Base-by-base conservation (phyloP, 495 filamentous ascomycete species). In the Penicillium salamii region DNA sequence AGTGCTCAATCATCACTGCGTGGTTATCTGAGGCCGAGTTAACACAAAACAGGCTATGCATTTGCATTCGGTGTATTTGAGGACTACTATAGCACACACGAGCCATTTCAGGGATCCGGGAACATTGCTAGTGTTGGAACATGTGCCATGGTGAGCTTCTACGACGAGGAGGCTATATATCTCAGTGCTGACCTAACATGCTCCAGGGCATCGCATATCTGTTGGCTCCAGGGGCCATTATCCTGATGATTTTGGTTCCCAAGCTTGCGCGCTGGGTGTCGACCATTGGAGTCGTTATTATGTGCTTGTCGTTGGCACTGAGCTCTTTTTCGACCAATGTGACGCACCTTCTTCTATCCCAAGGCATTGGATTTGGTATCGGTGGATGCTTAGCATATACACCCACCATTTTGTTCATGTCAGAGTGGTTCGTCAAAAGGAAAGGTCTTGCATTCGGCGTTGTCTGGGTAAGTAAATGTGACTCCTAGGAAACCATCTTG, bases 21-120 rank as follows among this genome's bases (percentile, higher is more conserved):
- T 28, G 5, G n/a, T 23, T 40, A 6, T 12, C 26, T 14, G n/a
- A n/a, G n/a, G n/a, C 26, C 7, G 7, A 24, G 20, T 14, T 26
- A 15, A 28, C 13, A 28, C 40, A 52, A 23, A 51, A 18, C 31
- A 85, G 83, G 85, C 24, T 87, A 84, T 57, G 77, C 82, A 3
- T 83, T 78, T 58, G 72, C 80, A 0, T 88, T 79, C 46, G 82
- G 82, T 21, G 61, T 84, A 7, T 84, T 84, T 32, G 76, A 84
- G 54, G 70, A 73, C 13, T 82, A 83, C 49, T 84, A 82, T 52
- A 67, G 54, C 33, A 67, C 63, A 13, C 71, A 78, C 52, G 41
- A 59, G 54, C 77, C 68, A 53, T 85, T 71, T 6, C 68, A 32
- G 45, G 32, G 66, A 9, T 72, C 72, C 9, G 53, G 33, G 4